Percentiles rank a stretch among this genome's conserved stretches.
phyloP scores from a whole-genome alignment of 345 rosid species.

The Xanthoceras sorbifolium region DNA sequence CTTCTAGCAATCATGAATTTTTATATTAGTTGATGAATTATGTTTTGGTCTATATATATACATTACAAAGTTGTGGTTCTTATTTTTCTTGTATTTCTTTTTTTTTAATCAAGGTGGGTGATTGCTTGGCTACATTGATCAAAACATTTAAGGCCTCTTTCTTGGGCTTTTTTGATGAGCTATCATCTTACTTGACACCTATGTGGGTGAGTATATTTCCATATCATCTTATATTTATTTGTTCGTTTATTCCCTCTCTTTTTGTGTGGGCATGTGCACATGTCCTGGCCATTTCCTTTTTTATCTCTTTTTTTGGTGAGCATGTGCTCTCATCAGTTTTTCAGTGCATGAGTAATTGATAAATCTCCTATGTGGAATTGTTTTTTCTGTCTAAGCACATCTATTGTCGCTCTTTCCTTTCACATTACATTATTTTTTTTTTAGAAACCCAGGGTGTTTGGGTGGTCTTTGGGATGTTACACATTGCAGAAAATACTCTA shows the following conservation, averaged over 20 bases:
- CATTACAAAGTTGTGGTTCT: constrained; percentile 9
- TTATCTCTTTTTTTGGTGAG: not conserved
- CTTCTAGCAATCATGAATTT: not conserved
- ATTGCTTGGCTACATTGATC: constrained; percentile 66
- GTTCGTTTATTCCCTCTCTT: not conserved
- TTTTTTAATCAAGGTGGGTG: constrained; percentile 56
- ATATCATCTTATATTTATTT: not conserved
- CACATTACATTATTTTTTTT: not conserved
- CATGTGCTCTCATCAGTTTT: not conserved
- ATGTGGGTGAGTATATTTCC: constrained; percentile 63
- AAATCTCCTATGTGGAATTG: not conserved
- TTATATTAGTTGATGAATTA: constrained; percentile 6
- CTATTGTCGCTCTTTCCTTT: not conserved
- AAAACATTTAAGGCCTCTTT: constrained; percentile 65
- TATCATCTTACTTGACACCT: constrained; percentile 66
- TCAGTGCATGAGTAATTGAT: constrained; percentile 1
- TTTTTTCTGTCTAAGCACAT: not conserved
- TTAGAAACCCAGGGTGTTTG: not conserved
- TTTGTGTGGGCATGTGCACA: not conserved
- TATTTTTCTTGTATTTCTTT: constrained; percentile 19
- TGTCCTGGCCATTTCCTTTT: not conserved
- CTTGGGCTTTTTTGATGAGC: constrained; percentile 63
- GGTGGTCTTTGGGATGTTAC: not conserved
- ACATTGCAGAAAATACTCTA: not conserved
- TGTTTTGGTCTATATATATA: not conserved